A percentile compares a stretch with the other conserved stretches of the same genome.
phyloP scores from a whole-genome alignment of 1,284 basidiomycete genomes.

The Ustilago loliicola region DNA sequence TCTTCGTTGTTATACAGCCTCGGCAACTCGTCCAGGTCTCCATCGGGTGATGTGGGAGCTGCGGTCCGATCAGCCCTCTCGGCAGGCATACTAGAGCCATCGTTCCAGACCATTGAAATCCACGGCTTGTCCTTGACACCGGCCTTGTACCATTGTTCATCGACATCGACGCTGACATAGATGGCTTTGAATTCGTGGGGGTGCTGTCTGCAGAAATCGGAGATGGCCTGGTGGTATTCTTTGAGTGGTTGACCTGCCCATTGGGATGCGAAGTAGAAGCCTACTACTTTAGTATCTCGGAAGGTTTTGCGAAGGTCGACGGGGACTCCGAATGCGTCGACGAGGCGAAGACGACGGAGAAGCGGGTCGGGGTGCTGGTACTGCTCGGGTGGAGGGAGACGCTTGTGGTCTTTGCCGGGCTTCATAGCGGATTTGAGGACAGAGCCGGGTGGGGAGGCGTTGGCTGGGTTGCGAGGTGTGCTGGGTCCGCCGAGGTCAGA shows the following conservation, averaged over 20 bases:
- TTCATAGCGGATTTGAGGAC: constrained; percentile 68
- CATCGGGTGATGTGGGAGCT: constrained; percentile 16
- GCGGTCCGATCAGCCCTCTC: constrained; percentile 39
- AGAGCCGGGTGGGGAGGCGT: constrained; percentile 30
- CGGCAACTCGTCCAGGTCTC: constrained; percentile 43
- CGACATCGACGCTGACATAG: constrained; percentile 70
- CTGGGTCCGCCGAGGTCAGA: constrained; percentile 18
- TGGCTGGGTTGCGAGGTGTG: constrained; percentile 25
- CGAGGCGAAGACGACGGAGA: constrained; percentile 68
- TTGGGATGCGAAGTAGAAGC: constrained; percentile 71
- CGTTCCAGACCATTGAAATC: constrained; percentile 71
- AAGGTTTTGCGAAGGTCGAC: constrained; percentile 67
- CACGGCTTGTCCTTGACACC: constrained; percentile 67
- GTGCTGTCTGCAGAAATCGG: constrained; percentile 60
- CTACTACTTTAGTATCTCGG: constrained; percentile 68
- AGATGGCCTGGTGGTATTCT: constrained; percentile 63
- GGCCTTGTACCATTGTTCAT: constrained; percentile 66
- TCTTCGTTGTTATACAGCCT: constrained; percentile 65
- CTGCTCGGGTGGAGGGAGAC: constrained; percentile 59
- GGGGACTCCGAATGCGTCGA: constrained; percentile 62
- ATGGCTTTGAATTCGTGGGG: constrained; percentile 70
- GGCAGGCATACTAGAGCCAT: constrained; percentile 66
- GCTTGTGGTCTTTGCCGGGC: constrained; percentile 56
- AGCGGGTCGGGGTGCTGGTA: constrained; percentile 71
- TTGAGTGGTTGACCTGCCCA: constrained; percentile 61